phyloP scores from a whole-genome alignment of 2,329 filamentous ascomycete species.

The Diplodia sapinea region DNA sequence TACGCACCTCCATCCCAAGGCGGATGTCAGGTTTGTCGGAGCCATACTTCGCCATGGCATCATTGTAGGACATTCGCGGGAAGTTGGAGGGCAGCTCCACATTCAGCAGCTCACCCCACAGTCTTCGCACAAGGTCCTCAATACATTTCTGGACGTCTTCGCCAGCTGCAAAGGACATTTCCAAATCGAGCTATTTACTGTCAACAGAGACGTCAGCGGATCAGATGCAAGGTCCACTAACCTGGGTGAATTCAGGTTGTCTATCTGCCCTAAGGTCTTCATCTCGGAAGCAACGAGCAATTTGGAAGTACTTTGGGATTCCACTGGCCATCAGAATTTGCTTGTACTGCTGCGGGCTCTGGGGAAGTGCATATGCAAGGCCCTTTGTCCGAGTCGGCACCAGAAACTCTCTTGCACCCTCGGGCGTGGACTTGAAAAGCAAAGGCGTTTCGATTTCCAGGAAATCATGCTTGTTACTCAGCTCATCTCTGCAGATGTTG shows the following conservation, averaged over 20 bases:
- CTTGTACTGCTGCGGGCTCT: slow-evolving; percentile 98
- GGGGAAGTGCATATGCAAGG: slow-evolving; percentile 85
- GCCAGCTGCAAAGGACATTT: slow-evolving; percentile 84
- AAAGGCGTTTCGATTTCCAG: slow-evolving; percentile 88
- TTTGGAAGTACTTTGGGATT: slow-evolving; percentile 82
- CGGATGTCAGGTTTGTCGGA: slow-evolving; percentile 92
- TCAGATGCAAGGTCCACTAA: slow-evolving; percentile 44
- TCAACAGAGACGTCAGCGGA: not conserved
- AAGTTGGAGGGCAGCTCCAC: slow-evolving; percentile 54
- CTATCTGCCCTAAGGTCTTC: slow-evolving; percentile 91
- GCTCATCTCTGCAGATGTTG: slow-evolving; percentile 59
- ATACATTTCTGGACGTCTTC: slow-evolving; percentile 69
- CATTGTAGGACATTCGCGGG: slow-evolving; percentile 69
- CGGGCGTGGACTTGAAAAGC: slow-evolving; percentile 95
- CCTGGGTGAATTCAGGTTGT: slow-evolving; percentile 96
- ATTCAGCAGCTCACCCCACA: slow-evolving; percentile 61
- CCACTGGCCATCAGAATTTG: slow-evolving; percentile 96
- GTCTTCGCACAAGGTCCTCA: slow-evolving; percentile 58
- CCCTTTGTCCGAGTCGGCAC: slow-evolving; percentile 82
- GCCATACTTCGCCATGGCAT: slow-evolving; percentile 81
- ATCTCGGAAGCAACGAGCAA: slow-evolving; percentile 93
- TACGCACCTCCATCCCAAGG: slow-evolving; percentile 67
- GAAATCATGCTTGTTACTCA: slow-evolving; percentile 64
- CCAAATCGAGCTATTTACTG: slow-evolving; percentile 75
- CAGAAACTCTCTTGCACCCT: slow-evolving; percentile 92